Evolutionary conservation across 257 asterid genomes (phyloP).

Genomic region (Cruciata laevipes): DNA sequence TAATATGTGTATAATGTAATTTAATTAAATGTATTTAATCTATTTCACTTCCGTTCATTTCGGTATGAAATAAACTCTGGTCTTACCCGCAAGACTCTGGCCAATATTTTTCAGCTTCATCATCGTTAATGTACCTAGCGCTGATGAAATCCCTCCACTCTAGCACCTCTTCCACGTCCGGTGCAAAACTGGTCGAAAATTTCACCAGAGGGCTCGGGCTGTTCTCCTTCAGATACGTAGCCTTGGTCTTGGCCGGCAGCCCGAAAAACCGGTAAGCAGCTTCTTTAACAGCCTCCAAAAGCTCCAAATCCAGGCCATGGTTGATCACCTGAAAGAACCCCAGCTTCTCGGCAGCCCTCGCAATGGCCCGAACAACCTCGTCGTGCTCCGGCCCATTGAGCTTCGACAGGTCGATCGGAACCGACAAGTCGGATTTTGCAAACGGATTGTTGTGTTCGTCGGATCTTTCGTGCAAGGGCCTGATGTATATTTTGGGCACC

Average conservation of each 20-base stretch:
- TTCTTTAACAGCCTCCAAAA: constrained; percentile 17
- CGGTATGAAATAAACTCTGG: no score
- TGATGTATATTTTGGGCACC: constrained; percentile 8
- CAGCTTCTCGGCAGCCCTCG: background rate
- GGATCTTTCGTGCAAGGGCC: constrained; percentile 4
- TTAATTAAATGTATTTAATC: no score
- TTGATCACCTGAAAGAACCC: constrained; percentile 5
- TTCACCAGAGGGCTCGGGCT: constrained; percentile 27
- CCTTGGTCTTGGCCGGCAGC: constrained; percentile 23
- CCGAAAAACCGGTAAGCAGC: constrained; percentile 22
- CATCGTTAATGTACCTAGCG: constrained; percentile 20
- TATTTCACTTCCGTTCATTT: no score
- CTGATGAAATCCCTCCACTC: constrained; percentile 34
- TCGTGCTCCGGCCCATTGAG: constrained; percentile 9
- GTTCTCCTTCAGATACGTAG: constrained; percentile 20
- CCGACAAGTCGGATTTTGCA: background rate
- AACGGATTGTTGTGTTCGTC: background rate
- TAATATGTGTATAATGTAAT: no score
- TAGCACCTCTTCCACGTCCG: constrained; percentile 28
- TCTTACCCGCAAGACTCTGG: constrained; percentile 24
- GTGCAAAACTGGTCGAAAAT: constrained; percentile 29
- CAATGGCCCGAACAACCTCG: background rate
- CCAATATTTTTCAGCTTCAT: background rate
- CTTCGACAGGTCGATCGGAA: constrained; percentile 13
- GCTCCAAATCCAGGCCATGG: constrained; percentile 24